A percentile compares a stretch with the other conserved stretches of the same genome.
These are phyloP conservation scores for Pestalotiopsis sp. DNA, from an alignment of 2,329 filamentous ascomycete species.

Conservation along the genomic window DNA sequence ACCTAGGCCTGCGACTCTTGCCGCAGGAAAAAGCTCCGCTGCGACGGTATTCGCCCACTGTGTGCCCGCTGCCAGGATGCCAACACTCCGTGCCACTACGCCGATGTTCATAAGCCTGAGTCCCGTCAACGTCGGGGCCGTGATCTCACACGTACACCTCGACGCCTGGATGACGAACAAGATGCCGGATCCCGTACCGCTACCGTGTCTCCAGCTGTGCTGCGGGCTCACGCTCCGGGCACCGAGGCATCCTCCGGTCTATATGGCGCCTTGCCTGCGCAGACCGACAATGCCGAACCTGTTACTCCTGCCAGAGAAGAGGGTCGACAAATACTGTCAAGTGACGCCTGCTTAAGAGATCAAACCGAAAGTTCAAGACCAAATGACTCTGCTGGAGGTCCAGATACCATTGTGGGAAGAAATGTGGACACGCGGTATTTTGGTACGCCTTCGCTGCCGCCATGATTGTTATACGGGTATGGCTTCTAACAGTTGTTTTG, in stretches of 20 bases:
- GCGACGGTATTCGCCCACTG: conserved; percentile 2
- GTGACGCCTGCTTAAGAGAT: neutral
- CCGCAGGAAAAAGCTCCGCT: neutral
- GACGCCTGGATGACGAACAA: neutral
- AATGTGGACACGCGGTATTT: conserved; percentile 2
- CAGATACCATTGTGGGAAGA: neutral
- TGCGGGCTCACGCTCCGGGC: neutral
- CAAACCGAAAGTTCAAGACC: neutral
- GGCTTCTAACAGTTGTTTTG: neutral
- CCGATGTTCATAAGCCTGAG: neutral
- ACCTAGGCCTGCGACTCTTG: neutral
- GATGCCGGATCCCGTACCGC: neutral
- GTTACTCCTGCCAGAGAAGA: neutral
- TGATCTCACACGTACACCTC: neutral
- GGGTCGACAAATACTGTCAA: neutral
- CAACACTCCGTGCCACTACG: neutral
- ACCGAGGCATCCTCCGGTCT: neutral
- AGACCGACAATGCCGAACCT: neutral
- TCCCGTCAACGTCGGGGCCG: neutral
- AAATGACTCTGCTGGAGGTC: neutral
- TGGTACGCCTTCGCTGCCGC: neutral
- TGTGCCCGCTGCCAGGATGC: neutral
- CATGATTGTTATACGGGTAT: neutral
- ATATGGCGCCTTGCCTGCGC: neutral
- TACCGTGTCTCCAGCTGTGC: neutral